Evolutionary conservation across 1,284 basidiomycete species (phyloP), one percentile per base, ranked within the genome.

Genomic region (Apiotrichum veenhuisii): DNA sequence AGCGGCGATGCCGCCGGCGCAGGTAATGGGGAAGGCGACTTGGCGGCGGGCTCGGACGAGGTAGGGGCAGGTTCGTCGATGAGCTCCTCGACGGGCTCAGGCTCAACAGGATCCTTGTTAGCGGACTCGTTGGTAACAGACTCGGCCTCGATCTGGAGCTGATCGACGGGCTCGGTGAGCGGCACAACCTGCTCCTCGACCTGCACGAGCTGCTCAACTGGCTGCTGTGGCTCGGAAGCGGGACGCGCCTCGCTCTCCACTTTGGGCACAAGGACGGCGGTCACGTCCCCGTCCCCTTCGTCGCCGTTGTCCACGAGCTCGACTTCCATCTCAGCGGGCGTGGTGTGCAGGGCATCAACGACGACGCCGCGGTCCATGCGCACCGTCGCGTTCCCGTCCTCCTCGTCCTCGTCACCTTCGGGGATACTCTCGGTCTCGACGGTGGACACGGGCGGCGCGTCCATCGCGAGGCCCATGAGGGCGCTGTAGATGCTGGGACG

Each of bases 401-500:
- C 38, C 33, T 44, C 30, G 25, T 44, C 55, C 7, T 48, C 56
- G 11, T 50, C 46, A 34, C 44, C 47, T 42, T 53, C 56, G 3
- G 8, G 30, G 5, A 49, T 40, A 23, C 18, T 9, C 38, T n/a
- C 38, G n/a, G 37, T 18, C 5, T 20, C 37, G 8, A 38, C 11
- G 10, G 34, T 20, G 15, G 45, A 18, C 2, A 10, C 30, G 2
- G 15, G 43, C 25, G 41, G 48, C 41, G 27, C 30, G 15, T 38
- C 36, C 48, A 40, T 26, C 20, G 38, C 51, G 14, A 59, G 44
- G 8, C 52, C 51, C 54, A 62, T 54, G 7, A 62, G 41, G 17
- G 58, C 61, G 25, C 48, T 42, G n/a, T 59, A 50, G 23, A 55
- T 50, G 11, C 52, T 48, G 20, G 34, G 14, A 5, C 55, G 44